Base-by-base conservation (phyloP, 164 flowering plant genomes). In the Nymphaea thermarum region DNA sequence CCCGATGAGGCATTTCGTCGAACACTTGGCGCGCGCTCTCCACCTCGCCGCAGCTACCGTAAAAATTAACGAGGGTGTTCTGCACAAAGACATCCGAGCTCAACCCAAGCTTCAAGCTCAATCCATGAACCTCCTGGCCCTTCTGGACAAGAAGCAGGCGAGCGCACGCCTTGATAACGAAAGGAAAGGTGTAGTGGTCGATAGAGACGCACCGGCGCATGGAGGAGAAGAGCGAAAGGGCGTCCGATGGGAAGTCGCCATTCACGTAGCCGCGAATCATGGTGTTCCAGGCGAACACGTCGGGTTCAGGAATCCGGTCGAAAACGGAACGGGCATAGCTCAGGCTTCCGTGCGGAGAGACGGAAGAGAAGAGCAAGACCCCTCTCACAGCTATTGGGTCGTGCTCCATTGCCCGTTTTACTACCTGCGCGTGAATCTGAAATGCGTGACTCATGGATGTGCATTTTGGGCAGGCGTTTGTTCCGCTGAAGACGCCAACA, bases 101-200 rank as follows among this genome's bases (percentile, higher is more conserved):
- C 3, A 78, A 69, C 10, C 85, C 85, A 8, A 75, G 69, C 70
- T 78, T 83, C 2, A 74, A 0, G 18, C 77, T 15, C 15, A 82
- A 69, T 1, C 76, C 65, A 15, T 80, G 84, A 51, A 79, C 66
- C 18, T 77, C 78, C 6, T 4, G 61, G 12, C 78, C 75, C 3
- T 25, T 47, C 6, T 63, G 78, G 5, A 60, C 8, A 7, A 60
- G 42, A 45, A 41, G 42, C 47, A 82, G 79, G 44, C 75, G 80
- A 16, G 82, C 57, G 62, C 77, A 78, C 4, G 82, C 77, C 65
- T 80, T 81, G 73, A 83, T 79, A 57, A 78, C 77, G 47, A 77
- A 78, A 4, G 86, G 82, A 66, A 81, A 77, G 18, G 84, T 83
- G 73, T 55, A 74, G 42, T 74, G 73, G 68, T 74, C 77, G 14